A percentile compares a stretch with the other conserved stretches of the same genome.
Evolutionary conservation across 371 early-diverging fungal species (phyloP).

Genomic region (Batrachochytrium dendrobatidis): DNA sequence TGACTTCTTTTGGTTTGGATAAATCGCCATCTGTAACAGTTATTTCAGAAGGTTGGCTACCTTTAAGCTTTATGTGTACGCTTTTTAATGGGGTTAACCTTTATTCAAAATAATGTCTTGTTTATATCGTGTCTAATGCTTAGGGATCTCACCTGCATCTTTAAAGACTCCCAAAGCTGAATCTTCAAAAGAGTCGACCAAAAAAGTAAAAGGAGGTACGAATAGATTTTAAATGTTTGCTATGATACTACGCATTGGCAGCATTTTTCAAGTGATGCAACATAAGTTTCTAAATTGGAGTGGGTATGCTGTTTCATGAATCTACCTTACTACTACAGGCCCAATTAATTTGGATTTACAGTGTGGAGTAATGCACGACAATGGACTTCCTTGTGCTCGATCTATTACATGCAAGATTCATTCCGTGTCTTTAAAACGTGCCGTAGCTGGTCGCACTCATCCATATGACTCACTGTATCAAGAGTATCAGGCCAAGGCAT

Average conservation of each 20-base stretch:
- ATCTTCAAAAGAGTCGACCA: neutral
- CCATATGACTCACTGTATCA: slow-evolving; percentile 28
- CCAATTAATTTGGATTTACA: slow-evolving; percentile 36
- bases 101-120: neutral
- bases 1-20: neutral
- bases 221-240: neutral
- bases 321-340: neutral
- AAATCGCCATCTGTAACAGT: neutral
- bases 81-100: neutral
- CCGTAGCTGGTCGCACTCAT: slow-evolving; percentile 29
- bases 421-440: slow-evolving; percentile 28
- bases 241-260: neutral
- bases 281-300: neutral
- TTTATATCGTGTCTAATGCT: neutral
- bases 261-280: no score
- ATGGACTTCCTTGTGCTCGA: slow-evolving; percentile 25
- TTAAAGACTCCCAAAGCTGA: neutral
- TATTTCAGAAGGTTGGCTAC: neutral
- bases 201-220: neutral
- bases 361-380: slow-evolving; percentile 32
- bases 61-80: neutral
- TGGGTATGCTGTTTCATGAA: slow-evolving; percentile 1
- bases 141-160: neutral
- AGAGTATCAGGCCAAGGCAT: slow-evolving; percentile 14
- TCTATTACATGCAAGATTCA: slow-evolving; percentile 46